Base-by-base conservation (phyloP, 352 stramenopile genomes). In the Phytophthora ramorum region DNA sequence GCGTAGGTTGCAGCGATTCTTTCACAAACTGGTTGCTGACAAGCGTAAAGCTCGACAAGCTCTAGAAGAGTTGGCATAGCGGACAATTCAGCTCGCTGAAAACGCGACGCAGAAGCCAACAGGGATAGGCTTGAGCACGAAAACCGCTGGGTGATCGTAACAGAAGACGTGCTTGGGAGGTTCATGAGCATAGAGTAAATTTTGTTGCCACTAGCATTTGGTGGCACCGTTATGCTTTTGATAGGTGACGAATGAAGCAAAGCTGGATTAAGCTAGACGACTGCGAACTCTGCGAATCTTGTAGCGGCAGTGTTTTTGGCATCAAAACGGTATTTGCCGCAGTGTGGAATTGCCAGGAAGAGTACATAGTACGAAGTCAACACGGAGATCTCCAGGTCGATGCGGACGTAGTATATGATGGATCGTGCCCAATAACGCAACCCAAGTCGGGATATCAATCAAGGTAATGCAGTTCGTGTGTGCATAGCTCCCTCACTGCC, bases 101-200 rank as follows among this genome's bases (percentile, higher is more conserved):
- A 35, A 52, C 8, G 81, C 65, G 4, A 63, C 46, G 7, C 57
- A 66, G n/a, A 92, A 92, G 51, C 83, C 86, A 45, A 80, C 51
- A 19, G 82, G 73, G 1, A 60, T 94, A 5, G 82, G 80, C 8
- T 94, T 7, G 62, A 83, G 22, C 87, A 79, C 48, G 51, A 78
- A 2, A 77, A 91, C 24, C 69, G 78, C 43, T 94, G 86, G 83
- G 69, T 89, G 17, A 47, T 89, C 26, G 75, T 92, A 16, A 41
- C 63, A 16, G 82, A 91, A 43, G 49, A 69, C 7, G 51, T 73
- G 12, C 75, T 85, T 14, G 81, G 81, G 82, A 50, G 53, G 61
- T 59, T 61, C 8, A 10, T 51, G 17, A 37, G 20, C 30, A 55
- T 37, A 43, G 5, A 40, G 20, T 7, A 65, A 50, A 12, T 65